These are phyloP conservation scores for Schoenoplectus triqueter DNA, from an alignment of 202 grass and related monocot genomes.

Conservation along the genomic window DNA sequence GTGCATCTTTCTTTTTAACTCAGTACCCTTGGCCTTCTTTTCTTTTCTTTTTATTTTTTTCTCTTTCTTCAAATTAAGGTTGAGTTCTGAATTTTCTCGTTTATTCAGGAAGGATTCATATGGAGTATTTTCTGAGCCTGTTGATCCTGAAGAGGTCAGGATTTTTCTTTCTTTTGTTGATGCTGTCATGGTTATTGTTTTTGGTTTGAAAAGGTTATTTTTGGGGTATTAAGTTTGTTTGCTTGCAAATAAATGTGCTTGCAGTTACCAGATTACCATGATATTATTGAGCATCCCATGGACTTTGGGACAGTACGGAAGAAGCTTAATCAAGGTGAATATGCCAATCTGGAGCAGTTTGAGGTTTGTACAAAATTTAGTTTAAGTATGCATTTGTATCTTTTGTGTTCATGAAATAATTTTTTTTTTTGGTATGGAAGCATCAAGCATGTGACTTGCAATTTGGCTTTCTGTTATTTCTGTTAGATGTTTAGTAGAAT, in stretches of 20 bases:
- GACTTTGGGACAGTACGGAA: slow-evolving; percentile 76
- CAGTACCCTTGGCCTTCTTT: slow-evolving; percentile 12
- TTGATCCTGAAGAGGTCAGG: slow-evolving; percentile 76
- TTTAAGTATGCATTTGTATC: slow-evolving; percentile 10
- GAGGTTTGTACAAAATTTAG: slow-evolving; percentile 55
- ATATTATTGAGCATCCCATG: slow-evolving; percentile 96
- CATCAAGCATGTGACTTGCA: not conserved
- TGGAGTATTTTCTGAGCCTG: slow-evolving; percentile 76
- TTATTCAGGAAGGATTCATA: slow-evolving; percentile 82
- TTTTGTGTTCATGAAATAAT: not conserved
- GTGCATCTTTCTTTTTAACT: slow-evolving; percentile 37
- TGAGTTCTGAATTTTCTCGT: slow-evolving; percentile 31
- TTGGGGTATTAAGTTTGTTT: slow-evolving; percentile 37
- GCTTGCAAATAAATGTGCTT: slow-evolving; percentile 41
- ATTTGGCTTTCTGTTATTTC: slow-evolving; percentile 12
- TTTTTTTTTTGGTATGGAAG: slow-evolving; percentile 18
- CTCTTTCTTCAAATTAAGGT: not conserved
- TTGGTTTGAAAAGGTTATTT: slow-evolving; percentile 25
- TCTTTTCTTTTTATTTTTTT: not conserved
- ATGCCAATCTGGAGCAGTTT: slow-evolving; percentile 78
- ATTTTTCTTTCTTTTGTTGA: slow-evolving; percentile 29
- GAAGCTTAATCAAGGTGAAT: slow-evolving; percentile 69
- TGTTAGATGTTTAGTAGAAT: not conserved
- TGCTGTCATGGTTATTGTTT: slow-evolving; percentile 36
- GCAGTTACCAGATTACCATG: slow-evolving; percentile 92